Base-by-base conservation (phyloP, 164 flowering plant species). In the Tetracentron sinense region DNA sequence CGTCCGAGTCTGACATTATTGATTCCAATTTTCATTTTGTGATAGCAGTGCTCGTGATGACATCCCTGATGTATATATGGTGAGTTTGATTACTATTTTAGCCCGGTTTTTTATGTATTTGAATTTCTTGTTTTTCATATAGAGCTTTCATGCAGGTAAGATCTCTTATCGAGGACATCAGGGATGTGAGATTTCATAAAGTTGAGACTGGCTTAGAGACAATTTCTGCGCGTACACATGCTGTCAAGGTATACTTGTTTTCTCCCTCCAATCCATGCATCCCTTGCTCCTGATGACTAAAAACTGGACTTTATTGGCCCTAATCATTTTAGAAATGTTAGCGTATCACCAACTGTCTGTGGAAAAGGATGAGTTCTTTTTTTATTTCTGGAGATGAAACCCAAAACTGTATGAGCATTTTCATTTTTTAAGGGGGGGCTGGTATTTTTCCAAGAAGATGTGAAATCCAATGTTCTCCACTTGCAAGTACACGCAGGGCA, bases 171-270 rank as follows among this genome's bases (percentile, higher is more conserved):
- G 91, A 89, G 68, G 92, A 85, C 71, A 92, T 92, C 56, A 78
- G 92, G 65, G 83, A 86, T 82, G 98, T 89, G 33, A 75, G 98
- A 65, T 87, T 92, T 71, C 92, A 88, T 70, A 92, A 92, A 76
- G 81, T 89, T 48, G 96, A 90, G 64, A 78, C 80, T 49, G 88
- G 87, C 53, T 77, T 89, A 54, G 91, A 86, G 78, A 74, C 79
- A 66, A 83, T 92, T 62, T 79, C 86, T 74, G 79, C 78, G 22
- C 84, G 91, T 8, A 82, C 95, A 60, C 82, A 82, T 73, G 91
- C 95, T 21, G 87, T 92, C 68, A 90, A 82, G 89, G 98, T 92
- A 81, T 54, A 48, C 4, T 57, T 53, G 26, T 33, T 42, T 44
- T 33, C 47, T 58, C 49, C 35, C 50, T 53, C 10, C n/a, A n/a